phyloP scores from a whole-genome alignment of 2,329 filamentous ascomycete genomes.

The Colletotrichum siamense region DNA sequence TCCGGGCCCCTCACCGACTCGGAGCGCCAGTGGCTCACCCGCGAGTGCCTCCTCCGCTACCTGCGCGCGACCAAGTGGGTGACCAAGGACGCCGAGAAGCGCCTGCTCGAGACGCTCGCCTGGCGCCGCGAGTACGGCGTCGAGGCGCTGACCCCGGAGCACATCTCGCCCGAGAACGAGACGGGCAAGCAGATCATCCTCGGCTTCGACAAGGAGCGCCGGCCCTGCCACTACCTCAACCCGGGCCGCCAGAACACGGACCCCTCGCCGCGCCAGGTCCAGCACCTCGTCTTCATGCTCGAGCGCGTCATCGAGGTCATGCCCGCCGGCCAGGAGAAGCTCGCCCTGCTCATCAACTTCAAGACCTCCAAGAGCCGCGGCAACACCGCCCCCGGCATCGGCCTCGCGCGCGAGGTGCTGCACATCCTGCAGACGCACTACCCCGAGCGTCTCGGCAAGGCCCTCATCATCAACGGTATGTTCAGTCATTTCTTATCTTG shows the following conservation, averaged over 20 bases:
- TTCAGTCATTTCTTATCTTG: neutral
- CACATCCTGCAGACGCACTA: constrained; percentile 95
- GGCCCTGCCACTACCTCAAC: constrained; percentile 91
- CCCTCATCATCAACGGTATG: constrained; percentile 87
- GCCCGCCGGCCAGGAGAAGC: constrained; percentile 83
- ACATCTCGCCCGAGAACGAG: constrained; percentile 93
- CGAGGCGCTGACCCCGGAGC: constrained; percentile 78
- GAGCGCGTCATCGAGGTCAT: constrained; percentile 89
- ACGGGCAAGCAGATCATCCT: constrained; percentile 93
- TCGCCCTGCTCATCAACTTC: constrained; percentile 92
- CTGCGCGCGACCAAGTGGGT: constrained; percentile 94
- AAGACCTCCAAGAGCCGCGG: constrained; percentile 77
- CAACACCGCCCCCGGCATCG: constrained; percentile 75
- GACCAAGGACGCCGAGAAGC: constrained; percentile 74
- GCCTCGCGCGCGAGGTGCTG: constrained; percentile 82
- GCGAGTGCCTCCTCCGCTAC: constrained; percentile 91
- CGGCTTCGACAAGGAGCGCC: constrained; percentile 83
- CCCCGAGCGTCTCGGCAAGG: constrained; percentile 87
- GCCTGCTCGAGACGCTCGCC: constrained; percentile 79
- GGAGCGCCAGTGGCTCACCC: constrained; percentile 89
- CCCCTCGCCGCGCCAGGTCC: constrained; percentile 81
- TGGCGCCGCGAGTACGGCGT: constrained; percentile 94
- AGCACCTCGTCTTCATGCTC: constrained; percentile 96
- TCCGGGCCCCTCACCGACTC: constrained; percentile 73
- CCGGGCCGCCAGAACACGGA: constrained; percentile 94